Evolutionary conservation across 139 green algal species (phyloP), one percentile per base, ranked within the genome.

Genomic region (Volvox reticuliferus): DNA sequence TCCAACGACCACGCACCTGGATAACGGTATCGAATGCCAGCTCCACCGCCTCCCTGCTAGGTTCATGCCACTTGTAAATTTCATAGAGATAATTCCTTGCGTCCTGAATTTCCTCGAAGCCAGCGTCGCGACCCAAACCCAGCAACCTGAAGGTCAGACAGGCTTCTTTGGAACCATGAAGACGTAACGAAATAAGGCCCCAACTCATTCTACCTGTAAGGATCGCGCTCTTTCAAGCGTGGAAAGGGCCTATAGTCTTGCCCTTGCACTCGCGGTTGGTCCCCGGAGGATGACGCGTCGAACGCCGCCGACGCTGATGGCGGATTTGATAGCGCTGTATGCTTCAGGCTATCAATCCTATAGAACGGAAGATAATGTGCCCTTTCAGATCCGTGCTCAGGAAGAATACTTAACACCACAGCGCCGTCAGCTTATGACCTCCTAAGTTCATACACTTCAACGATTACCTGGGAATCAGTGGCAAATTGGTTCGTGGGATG

Each of bases 41-140:
- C 93, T 99, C 97, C 22, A 99, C 98, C 17, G 96, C 88, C 79
- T 99, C 97, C 44, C 94, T 86, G 88, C 94, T 97, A 2, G 92
- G 93, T 89, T 97, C 96, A 86, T 99, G 96, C 81, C 90, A 93
- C 50, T 91, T 93, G 93, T 98, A 98, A 88, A 96, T 93, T 83
- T 97, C 96, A 44, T 94, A 95, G 24, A 98, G 84, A 75, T 94
- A 98, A 90, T 98, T 97, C 12, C 95, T 87, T 6, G 97, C 97
- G 22, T 98, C 96, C 85, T 97, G 95, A 1, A 99, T 94, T 88
- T 99, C 97, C 82, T 99, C 97, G 90, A 97, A 98, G 0, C 92
- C 96, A 0, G 96, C 97, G 12, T 97, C 96, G 6, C 90, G 86
- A 12, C 86, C 55, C 13, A 99, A 67, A 22, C 97, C 97, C 37